Conservation (phyloP, 176 grass and related monocot species). For the Thalia dealbata region DNA sequence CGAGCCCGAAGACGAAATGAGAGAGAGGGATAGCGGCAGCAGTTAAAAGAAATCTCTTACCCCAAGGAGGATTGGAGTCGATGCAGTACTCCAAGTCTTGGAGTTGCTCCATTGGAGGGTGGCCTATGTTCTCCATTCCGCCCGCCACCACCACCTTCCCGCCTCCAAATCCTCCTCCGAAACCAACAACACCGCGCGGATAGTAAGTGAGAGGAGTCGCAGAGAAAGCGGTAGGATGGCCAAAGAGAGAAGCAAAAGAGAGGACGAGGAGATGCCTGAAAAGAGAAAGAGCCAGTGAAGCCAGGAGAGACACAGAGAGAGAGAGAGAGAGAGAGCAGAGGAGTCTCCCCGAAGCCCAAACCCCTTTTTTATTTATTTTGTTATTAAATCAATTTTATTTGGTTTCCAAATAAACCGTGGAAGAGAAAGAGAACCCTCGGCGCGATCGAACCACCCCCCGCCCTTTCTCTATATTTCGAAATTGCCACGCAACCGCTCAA, state of each 20-base stretch:
- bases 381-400: neutral
- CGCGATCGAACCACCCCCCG: neutral
- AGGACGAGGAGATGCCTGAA: neutral
- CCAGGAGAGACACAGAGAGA: neutral
- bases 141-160: neutral
- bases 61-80: slow-evolving; percentile 92
- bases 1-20: neutral
- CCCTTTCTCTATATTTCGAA: neutral
- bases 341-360: neutral
- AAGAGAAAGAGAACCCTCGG: neutral
- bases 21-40: neutral
- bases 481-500: neutral
- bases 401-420: neutral
- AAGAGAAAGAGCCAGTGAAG: neutral
- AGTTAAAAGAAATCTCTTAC: slow-evolving; percentile 27
- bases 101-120: slow-evolving; percentile 94
- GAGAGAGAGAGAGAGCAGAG: neutral
- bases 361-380: neutral
- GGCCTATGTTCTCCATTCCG: slow-evolving; percentile 50
- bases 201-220: neutral
- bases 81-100: slow-evolving; percentile 96
- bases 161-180: neutral
- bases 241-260: neutral
- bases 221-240: neutral
- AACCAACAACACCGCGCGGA: neutral